A percentile compares a stretch with the other conserved stretches of the same genome.
Evolutionary conservation across 2,329 filamentous ascomycete genomes (phyloP).

Genomic region (Fonsecaea pugnacius): DNA sequence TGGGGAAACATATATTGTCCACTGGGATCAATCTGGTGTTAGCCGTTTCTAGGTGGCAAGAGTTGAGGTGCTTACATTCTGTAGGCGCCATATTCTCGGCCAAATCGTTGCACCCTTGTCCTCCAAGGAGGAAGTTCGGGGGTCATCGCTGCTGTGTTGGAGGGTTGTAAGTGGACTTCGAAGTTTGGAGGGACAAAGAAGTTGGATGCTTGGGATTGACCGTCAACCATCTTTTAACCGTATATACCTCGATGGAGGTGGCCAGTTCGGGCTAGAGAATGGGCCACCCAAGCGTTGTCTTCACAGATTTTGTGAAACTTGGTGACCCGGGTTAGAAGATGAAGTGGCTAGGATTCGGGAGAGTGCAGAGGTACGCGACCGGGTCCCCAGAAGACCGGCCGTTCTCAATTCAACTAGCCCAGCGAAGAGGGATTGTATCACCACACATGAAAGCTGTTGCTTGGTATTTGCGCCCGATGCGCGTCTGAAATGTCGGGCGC

Average conservation of each 20-base stretch:
- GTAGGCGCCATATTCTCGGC: constrained; percentile 33
- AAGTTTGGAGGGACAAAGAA: constrained; percentile 2
- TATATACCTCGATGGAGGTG: background rate
- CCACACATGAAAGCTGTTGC: background rate
- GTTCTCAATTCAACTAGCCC: background rate
- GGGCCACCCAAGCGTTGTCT: background rate
- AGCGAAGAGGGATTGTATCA: background rate
- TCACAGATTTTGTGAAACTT: background rate
- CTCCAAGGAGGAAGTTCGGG: constrained; percentile 2
- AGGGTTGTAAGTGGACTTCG: background rate
- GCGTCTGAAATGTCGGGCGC: background rate
- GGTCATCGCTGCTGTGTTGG: background rate
- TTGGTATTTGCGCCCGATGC: background rate
- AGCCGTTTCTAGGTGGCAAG: background rate
- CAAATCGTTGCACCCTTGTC: constrained; percentile 23
- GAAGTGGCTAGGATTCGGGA: background rate
- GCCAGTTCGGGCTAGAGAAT: background rate
- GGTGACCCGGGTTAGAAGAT: background rate
- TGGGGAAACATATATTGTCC: constrained; percentile 77
- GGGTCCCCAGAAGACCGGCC: background rate
- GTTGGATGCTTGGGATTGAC: background rate
- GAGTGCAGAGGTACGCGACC: background rate
- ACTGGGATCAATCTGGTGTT: constrained; percentile 23
- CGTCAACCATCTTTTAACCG: background rate
- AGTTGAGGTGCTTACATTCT: constrained; percentile 25